Conservation (phyloP, 352 stramenopile species). For the Pseudoperonospora humuli region DNA sequence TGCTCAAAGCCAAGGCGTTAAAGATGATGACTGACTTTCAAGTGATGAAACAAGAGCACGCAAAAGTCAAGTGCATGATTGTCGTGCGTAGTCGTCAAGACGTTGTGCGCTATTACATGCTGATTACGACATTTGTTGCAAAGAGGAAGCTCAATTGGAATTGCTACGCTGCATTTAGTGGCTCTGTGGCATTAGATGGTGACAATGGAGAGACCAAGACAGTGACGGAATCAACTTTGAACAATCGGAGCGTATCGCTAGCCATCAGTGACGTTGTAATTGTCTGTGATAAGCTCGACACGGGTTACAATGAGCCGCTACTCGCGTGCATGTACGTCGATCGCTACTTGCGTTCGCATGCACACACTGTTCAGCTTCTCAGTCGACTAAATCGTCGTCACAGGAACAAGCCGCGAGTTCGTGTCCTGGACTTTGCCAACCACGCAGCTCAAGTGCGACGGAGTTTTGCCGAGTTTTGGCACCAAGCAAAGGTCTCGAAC, state of each 20-base stretch:
- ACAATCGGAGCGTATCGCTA: conserved; percentile 39
- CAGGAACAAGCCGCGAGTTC: conserved; percentile 37
- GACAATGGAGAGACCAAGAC: conserved; percentile 7
- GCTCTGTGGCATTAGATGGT: conserved; percentile 23
- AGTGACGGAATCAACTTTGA: conserved; percentile 65
- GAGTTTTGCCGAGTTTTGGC: conserved; percentile 46
- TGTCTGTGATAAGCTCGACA: conserved; percentile 84
- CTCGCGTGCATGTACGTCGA: conserved; percentile 82
- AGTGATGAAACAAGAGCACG: conserved; percentile 8
- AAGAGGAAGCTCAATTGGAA: conserved; percentile 56
- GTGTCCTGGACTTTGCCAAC: conserved; percentile 68
- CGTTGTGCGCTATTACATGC: conserved; percentile 64
- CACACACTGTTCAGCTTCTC: conserved; percentile 70
- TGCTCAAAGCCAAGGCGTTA: conserved; percentile 60
- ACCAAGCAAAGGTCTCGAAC: conserved; percentile 20
- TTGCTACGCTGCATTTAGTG: conserved; percentile 69
- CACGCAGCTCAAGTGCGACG: conserved; percentile 58
- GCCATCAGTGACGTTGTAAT: conserved; percentile 64
- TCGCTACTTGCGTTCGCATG: conserved; percentile 51
- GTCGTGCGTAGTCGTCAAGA: conserved; percentile 71
- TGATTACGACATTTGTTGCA: conserved; percentile 47
- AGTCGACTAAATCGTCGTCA: conserved; percentile 76
- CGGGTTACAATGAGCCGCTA: conserved; percentile 72
- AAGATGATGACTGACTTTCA: conserved; percentile 74
- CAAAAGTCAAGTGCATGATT: conserved; percentile 60